Conservation (phyloP, 2,329 filamentous ascomycete species). For the Verticillium dahliae region DNA sequence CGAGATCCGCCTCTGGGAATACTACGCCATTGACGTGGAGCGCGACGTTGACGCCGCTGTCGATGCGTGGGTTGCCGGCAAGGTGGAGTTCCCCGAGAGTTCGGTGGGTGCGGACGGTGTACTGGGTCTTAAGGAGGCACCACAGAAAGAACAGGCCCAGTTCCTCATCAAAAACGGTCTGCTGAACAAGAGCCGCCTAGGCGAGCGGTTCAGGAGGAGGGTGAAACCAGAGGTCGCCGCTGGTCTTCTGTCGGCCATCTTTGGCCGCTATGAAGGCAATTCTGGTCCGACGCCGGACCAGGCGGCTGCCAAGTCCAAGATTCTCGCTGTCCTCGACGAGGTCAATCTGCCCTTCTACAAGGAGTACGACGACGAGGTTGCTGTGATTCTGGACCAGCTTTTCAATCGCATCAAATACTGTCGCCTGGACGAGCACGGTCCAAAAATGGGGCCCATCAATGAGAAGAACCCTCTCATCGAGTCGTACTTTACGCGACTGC, state of each 20-base stretch:
- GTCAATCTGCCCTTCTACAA: slow-evolving; percentile 84
- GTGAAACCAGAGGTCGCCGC: slow-evolving; percentile 67
- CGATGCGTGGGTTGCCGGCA: slow-evolving; percentile 62
- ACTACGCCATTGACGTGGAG: slow-evolving; percentile 78
- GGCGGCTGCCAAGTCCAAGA: slow-evolving; percentile 44
- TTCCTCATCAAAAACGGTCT: slow-evolving; percentile 67
- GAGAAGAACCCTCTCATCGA: slow-evolving; percentile 78
- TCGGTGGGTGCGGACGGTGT: slow-evolving; percentile 27
- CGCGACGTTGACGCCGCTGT: slow-evolving; percentile 62
- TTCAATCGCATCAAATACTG: slow-evolving; percentile 95
- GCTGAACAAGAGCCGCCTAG: slow-evolving; percentile 64
- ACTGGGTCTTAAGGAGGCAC: slow-evolving; percentile 38
- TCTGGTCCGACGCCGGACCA: slow-evolving; percentile 39
- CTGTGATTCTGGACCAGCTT: slow-evolving; percentile 80
- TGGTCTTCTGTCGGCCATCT: slow-evolving; percentile 58
- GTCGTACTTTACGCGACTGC: slow-evolving; percentile 88
- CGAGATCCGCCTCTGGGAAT: slow-evolving; percentile 83
- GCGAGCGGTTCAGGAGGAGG: slow-evolving; percentile 68
- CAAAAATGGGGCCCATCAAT: slow-evolving; percentile 75
- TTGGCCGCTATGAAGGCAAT: slow-evolving; percentile 60
- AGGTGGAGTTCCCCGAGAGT: slow-evolving; percentile 47
- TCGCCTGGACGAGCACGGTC: slow-evolving; percentile 85
- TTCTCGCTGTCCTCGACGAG: slow-evolving; percentile 66
- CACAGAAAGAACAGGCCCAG: slow-evolving; percentile 45
- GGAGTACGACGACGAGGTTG: slow-evolving; percentile 81